These are phyloP conservation scores for Phialophora expanda DNA, from an alignment of 2,329 filamentous ascomycete species.

Conservation along the genomic window DNA sequence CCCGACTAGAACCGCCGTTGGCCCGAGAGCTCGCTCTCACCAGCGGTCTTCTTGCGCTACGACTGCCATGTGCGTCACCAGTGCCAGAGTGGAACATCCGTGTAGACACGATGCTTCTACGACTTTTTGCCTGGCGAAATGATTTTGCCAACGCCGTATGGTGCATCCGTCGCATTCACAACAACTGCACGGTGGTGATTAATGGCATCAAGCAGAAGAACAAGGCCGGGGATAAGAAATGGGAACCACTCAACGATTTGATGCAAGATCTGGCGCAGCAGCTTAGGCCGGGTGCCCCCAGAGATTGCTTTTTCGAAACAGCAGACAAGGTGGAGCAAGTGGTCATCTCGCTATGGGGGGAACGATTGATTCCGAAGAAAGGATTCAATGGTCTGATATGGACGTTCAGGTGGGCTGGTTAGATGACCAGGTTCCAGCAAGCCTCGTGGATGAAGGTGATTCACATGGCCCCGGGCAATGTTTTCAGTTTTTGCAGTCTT, in stretches of 20 bases:
- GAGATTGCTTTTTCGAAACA: constrained; percentile 12
- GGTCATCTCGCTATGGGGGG: constrained; percentile 28
- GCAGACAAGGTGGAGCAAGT: constrained; percentile 26
- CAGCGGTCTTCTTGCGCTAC: constrained; percentile 33
- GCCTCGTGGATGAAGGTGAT: not conserved
- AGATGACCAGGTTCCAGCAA: not conserved
- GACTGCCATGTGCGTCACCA: constrained; percentile 32
- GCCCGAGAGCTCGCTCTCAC: constrained; percentile 32
- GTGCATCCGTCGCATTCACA: constrained; percentile 30
- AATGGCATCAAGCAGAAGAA: constrained; percentile 29
- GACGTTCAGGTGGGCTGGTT: constrained; percentile 35
- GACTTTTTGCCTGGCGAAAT: constrained; percentile 28
- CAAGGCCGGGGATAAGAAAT: constrained; percentile 20
- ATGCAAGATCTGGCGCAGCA: constrained; percentile 20
- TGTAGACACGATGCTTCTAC: constrained; percentile 32
- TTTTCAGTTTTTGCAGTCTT: not conserved
- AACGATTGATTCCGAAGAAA: constrained; percentile 28
- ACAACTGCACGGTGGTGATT: constrained; percentile 16
- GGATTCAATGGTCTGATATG: constrained; percentile 33
- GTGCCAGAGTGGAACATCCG: constrained; percentile 34
- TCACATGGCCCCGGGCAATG: not conserved
- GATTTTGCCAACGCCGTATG: constrained; percentile 23
- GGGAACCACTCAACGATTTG: constrained; percentile 19
- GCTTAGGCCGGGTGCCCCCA: constrained; percentile 6
- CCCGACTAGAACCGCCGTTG: constrained; percentile 21